Conservation (phyloP, 2,329 filamentous ascomycete genomes). For the Colletotrichum gigasporum region DNA sequence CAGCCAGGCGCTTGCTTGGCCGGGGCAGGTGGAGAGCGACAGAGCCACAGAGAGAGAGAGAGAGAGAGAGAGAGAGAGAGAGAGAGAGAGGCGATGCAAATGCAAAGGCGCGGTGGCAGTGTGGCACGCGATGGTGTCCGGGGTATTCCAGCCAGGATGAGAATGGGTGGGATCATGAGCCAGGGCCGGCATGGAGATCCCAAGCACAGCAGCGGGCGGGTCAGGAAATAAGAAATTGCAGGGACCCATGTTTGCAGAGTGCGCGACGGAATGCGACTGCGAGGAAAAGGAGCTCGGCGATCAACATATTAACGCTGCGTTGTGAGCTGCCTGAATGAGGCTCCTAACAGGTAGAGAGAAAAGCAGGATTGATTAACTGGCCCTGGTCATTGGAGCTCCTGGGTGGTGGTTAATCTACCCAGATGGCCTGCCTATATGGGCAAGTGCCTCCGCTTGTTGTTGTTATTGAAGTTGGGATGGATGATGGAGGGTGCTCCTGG, state of each 20-base stretch:
- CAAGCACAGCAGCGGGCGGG: neutral
- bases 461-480: slow-evolving; percentile 2
- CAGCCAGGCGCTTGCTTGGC: slow-evolving; percentile 16
- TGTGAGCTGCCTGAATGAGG: slow-evolving; percentile 28
- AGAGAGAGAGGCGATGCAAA: neutral
- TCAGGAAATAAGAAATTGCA: slow-evolving; percentile 21
- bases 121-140: slow-evolving; percentile 15
- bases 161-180: neutral
- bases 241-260: neutral
- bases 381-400: neutral
- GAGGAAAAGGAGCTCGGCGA: neutral
- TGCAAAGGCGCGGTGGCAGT: neutral
- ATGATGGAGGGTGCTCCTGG: neutral
- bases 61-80: neutral
- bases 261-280: neutral
- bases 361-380: slow-evolving; percentile 5
- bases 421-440: slow-evolving; percentile 28
- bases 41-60: neutral
- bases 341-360: slow-evolving; percentile 1
- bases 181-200: neutral
- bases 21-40: slow-evolving; percentile 19
- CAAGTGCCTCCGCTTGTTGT: slow-evolving; percentile 16
- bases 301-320: slow-evolving; percentile 9
- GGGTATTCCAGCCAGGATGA: neutral
- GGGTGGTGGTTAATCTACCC: neutral